Evolutionary conservation across 1,284 basidiomycete species (phyloP).

Genomic region (Dichomitus squalens): DNA sequence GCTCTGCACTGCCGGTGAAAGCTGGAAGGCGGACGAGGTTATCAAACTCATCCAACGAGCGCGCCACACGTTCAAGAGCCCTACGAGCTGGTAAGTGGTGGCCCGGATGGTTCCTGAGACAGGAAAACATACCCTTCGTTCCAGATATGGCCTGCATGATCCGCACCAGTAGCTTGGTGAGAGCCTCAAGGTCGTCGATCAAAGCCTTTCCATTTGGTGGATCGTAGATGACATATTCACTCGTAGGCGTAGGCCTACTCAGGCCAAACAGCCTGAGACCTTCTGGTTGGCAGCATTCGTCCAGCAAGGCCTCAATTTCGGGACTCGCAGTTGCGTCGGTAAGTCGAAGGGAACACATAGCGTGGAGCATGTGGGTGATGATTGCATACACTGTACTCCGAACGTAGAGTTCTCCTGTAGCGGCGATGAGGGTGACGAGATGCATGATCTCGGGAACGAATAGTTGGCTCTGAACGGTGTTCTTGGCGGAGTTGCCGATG

Average conservation of each 20-base stretch:
- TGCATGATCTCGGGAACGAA: constrained; percentile 85
- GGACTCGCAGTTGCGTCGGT: constrained; percentile 58
- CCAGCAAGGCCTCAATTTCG: constrained; percentile 62
- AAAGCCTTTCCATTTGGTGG: constrained; percentile 59
- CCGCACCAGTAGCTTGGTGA: constrained; percentile 66
- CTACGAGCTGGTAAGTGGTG: constrained; percentile 40
- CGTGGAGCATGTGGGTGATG: constrained; percentile 80
- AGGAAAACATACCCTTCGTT: constrained; percentile 58
- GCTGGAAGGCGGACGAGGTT: constrained; percentile 92
- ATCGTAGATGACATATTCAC: constrained; percentile 63
- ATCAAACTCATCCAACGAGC: constrained; percentile 93
- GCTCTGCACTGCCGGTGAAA: constrained; percentile 87
- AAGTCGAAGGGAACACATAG: constrained; percentile 60
- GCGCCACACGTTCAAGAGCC: constrained; percentile 89
- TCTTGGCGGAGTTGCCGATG: constrained; percentile 68
- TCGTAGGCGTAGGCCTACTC: constrained; percentile 54
- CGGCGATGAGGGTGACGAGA: constrained; percentile 74
- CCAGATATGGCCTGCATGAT: constrained; percentile 70
- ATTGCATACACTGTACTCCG: constrained; percentile 83
- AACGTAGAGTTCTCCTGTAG: constrained; percentile 72
- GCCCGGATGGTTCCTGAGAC: background rate
- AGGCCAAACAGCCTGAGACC: constrained; percentile 79
- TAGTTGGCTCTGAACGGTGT: constrained; percentile 69
- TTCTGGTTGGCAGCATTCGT: constrained; percentile 58
- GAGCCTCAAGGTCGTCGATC: constrained; percentile 68